Conservation (phyloP, 2,329 filamentous ascomycete species). For the Colletotrichum tropicicola region DNA sequence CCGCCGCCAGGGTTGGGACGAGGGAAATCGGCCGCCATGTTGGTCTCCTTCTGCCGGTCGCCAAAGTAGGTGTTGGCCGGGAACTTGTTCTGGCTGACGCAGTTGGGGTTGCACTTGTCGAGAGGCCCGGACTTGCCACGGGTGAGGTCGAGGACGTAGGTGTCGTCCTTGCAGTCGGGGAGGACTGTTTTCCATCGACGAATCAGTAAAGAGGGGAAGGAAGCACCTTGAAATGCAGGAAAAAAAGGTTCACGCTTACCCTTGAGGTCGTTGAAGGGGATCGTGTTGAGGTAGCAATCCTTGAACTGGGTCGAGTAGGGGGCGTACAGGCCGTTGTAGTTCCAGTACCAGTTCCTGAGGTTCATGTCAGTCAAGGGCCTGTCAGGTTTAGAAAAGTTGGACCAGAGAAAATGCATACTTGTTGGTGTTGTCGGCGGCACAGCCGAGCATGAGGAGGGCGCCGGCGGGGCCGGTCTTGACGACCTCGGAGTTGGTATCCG, state of each 20-base stretch:
- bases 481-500: conserved; percentile 26
- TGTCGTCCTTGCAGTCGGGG: conserved; percentile 29
- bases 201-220: neutral
- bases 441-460: conserved; percentile 27
- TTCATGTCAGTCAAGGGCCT: neutral
- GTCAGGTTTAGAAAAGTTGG: neutral
- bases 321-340: conserved; percentile 32
- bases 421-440: conserved; percentile 27
- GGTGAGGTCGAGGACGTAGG: conserved; percentile 29
- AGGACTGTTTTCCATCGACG: conserved; percentile 1
- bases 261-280: conserved; percentile 27
- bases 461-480: conserved; percentile 28
- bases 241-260: neutral
- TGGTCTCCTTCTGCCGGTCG: conserved; percentile 26
- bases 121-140: conserved; percentile 26
- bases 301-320: conserved; percentile 28
- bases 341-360: conserved; percentile 29
- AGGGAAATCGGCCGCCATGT: conserved; percentile 23
- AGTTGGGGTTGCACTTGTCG: conserved; percentile 31
- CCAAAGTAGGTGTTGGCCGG: conserved; percentile 27
- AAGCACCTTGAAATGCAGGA: neutral
- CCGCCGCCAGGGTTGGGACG: neutral
- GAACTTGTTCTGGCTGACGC: conserved; percentile 30
- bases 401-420: neutral
- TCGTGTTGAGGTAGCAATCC: conserved; percentile 29